Base-by-base conservation (phyloP, 2,329 filamentous ascomycete species). In the Rugonectria rugulosa region DNA sequence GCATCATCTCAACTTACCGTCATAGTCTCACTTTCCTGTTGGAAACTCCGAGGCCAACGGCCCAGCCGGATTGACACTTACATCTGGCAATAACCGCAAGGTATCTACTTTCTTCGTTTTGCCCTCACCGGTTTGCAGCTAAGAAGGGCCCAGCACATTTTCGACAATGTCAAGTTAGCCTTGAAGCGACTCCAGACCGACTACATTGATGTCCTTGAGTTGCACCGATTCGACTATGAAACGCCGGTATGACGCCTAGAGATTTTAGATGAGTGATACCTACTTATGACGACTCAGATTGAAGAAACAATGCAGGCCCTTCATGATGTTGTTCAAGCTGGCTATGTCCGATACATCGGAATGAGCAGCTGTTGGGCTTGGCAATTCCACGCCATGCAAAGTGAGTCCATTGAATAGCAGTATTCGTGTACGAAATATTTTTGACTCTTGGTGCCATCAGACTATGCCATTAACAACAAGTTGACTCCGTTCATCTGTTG, bases 121-220 rank as follows among this genome's bases (percentile, higher is more conserved):
- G n/a, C 7, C 3, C 15, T 19, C 11, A 6, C 9, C 17, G n/a
- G 9, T 29, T 9, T 15, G 5, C 14, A 3, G 10, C 20, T 37
- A 24, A 44, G 7, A 23, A 15, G 24, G 11, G 14, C 3, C 21
- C 6, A 37, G 44, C 44, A 47, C 53, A 88, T 90, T 64, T 85
- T 89, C 66, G 81, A 86, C 58, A 81, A 84, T 0, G 87, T 90
- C 8, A 79, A 89, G 34, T 81, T 77, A 23, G 85, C 81, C 45
- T 75, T 86, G 10, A 68, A 75, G 50, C 73, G 84, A 11, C 72
- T 88, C 12, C 79, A 77, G 23, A 83, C 79, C 2, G 66, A 68
- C 21, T 86, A 86, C 68, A 81, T 86, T 47, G 82, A 86, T 67
- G 76, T 86, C 3, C 72, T 87, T 3, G 62, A 66, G 32, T 81